Conservation (phyloP, 2,329 filamentous ascomycete genomes). For the Colletotrichum lini region DNA sequence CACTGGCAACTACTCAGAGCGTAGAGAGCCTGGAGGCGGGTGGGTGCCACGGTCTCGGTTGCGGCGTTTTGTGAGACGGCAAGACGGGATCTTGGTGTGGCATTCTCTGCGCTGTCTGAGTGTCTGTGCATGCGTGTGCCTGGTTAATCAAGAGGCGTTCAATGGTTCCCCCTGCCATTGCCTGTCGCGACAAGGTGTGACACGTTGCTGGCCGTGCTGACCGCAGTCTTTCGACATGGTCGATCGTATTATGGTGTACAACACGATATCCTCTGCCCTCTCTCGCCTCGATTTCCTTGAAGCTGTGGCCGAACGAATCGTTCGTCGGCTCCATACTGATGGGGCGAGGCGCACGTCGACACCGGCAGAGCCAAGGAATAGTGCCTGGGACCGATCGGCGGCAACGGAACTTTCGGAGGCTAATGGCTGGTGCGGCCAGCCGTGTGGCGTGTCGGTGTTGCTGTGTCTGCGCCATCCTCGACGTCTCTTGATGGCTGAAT, state of each 20-base stretch:
- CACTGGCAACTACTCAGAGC: background rate
- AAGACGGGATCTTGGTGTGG: conserved; percentile 13
- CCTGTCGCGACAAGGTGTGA: background rate
- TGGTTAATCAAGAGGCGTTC: background rate
- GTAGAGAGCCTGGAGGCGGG: background rate
- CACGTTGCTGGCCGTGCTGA: background rate
- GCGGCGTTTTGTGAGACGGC: conserved; percentile 34
- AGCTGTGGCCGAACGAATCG: conserved; percentile 2
- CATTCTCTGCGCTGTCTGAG: conserved; percentile 12
- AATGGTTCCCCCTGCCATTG: conserved; percentile 5
- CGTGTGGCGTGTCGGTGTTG: background rate
- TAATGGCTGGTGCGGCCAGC: background rate
- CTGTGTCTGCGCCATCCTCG: conserved; percentile 5
- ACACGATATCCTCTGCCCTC: background rate
- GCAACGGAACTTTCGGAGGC: conserved; percentile 16
- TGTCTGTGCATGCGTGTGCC: conserved; percentile 14
- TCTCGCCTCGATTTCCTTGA: background rate
- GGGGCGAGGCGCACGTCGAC: conserved; percentile 24
- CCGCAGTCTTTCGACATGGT: background rate
- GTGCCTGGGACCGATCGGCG: conserved; percentile 38
- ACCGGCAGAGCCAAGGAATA: conserved; percentile 26
- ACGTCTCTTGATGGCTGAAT: background rate
- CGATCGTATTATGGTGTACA: background rate
- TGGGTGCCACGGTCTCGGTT: conserved; percentile 30
- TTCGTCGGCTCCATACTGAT: background rate